Evolutionary conservation across 1,139 yeast species (phyloP).

Genomic region (Saccharomyces uvarum): DNA sequence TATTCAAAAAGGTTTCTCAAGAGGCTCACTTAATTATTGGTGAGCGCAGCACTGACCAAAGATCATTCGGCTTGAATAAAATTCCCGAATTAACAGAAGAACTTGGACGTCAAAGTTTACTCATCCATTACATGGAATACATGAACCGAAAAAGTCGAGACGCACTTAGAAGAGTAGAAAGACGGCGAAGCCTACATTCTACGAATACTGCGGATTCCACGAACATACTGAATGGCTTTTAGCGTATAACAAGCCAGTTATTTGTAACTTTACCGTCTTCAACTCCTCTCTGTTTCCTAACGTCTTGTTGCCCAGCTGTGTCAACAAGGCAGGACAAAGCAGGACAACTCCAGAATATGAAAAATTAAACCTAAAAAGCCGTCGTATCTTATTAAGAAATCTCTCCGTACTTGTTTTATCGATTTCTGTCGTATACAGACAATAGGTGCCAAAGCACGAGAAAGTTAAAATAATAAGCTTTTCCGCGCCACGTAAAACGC

Average conservation of each 20-base stretch:
- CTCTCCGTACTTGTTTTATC: background rate
- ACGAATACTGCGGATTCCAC: too few species aligned
- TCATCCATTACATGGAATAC: slow-evolving; percentile 8
- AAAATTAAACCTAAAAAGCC: background rate
- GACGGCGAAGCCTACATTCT: background rate
- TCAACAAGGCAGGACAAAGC: background rate
- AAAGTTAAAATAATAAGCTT: background rate
- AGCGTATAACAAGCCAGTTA: background rate
- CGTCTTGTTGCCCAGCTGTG: background rate
- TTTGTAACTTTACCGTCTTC: background rate
- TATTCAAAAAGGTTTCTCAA: slow-evolving; percentile 9
- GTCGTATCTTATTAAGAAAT: background rate
- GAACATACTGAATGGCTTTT: background rate
- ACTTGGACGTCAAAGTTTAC: slow-evolving; percentile 13
- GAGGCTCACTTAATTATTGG: slow-evolving; percentile 11
- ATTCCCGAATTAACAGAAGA: slow-evolving; percentile 13
- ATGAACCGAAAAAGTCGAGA: background rate
- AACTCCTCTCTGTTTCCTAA: background rate
- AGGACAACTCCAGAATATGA: background rate
- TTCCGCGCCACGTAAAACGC: background rate
- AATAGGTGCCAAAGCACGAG: background rate
- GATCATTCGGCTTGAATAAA: slow-evolving; percentile 11
- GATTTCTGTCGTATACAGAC: background rate
- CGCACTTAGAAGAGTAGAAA: background rate
- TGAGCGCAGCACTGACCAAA: slow-evolving; percentile 8